phyloP scores from a whole-genome alignment of 176 grass and related monocot genomes.

The Oryza meridionalis region DNA sequence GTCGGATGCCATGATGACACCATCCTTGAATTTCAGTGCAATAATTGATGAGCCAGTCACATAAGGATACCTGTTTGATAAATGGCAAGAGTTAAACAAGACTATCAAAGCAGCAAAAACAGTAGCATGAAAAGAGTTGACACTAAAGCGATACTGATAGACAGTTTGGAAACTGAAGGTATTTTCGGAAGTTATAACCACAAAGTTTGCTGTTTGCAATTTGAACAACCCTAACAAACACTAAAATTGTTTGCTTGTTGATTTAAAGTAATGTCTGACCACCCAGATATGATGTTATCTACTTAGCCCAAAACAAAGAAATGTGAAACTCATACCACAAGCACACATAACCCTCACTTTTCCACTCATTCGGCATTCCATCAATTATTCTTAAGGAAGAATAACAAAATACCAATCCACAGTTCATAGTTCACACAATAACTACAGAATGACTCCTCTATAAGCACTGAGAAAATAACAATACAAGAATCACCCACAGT shows the following conservation, averaged over 20 bases:
- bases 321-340: background rate
- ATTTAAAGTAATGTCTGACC: background rate
- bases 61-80: slow-evolving; percentile 85
- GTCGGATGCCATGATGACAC: slow-evolving; percentile 89
- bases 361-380: background rate
- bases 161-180: background rate
- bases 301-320: background rate
- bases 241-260: background rate
- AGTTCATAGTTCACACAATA: background rate
- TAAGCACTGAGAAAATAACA: background rate
- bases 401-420: background rate
- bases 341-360: background rate
- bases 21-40: slow-evolving; percentile 98
- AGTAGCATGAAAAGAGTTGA: background rate
- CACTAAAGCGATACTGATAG: background rate
- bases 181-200: background rate
- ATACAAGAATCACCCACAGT: background rate
- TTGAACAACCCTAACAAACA: background rate
- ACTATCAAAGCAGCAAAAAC: slow-evolving; percentile 1
- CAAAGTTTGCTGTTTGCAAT: background rate
- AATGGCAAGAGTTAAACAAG: slow-evolving; percentile 25
- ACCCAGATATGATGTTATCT: background rate
- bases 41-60: slow-evolving; percentile 94
- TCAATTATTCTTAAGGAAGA: background rate
- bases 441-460: background rate